phyloP scores from a whole-genome alignment of 306 rosid genomes.

The Lathyrus oleraceus region DNA sequence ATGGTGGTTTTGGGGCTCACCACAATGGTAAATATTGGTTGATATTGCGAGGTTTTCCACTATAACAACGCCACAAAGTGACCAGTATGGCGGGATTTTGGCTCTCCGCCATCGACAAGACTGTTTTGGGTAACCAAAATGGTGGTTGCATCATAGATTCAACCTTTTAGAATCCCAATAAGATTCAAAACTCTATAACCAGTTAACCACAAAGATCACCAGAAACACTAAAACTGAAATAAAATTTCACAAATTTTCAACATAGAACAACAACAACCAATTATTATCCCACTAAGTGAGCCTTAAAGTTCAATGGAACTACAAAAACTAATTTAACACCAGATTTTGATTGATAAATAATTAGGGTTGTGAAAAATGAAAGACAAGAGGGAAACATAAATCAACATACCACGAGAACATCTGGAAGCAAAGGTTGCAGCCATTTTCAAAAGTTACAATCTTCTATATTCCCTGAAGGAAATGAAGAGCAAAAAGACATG shows the following conservation, averaged over 20 bases:
- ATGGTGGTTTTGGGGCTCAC: no score
- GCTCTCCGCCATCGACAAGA: no score
- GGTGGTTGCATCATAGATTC: neutral
- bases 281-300: no score
- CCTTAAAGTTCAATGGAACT: neutral
- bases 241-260: neutral
- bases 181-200: neutral
- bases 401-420: constrained; percentile 39
- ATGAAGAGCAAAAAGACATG: neutral
- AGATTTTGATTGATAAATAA: neutral
- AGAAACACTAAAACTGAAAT: constrained; percentile 1
- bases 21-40: no score
- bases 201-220: neutral
- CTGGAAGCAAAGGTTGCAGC: constrained; percentile 47
- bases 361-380: neutral
- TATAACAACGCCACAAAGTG: no score
- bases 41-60: no score
- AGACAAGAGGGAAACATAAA: neutral
- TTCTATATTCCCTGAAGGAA: neutral
- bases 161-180: neutral
- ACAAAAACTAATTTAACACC: neutral
- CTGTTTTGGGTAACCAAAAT: no score
- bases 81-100: no score
- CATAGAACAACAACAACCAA: neutral
- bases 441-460: constrained; percentile 14